Evolutionary conservation across 2,329 filamentous ascomycete species (phyloP), one percentile per base, ranked within the genome.

Genomic region (Alternaria ethzedia): DNA sequence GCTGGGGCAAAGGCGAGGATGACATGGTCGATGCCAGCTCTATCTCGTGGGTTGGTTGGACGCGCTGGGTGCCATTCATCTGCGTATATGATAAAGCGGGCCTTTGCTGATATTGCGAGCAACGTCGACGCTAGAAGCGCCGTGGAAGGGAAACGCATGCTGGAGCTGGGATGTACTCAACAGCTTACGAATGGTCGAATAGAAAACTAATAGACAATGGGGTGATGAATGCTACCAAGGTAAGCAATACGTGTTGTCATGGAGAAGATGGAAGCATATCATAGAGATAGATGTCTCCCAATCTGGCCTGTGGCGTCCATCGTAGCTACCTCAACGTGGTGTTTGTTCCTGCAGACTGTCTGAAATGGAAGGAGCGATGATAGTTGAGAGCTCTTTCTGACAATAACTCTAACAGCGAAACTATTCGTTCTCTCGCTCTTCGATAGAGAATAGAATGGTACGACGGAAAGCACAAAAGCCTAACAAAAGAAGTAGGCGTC

Each of bases 1-100:
- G 83, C 84, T 56, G 66, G 60, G 32, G 77, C 75, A 50, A 80
- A 80, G 7, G 78, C 75, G 32, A 80, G 66, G 32, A 79, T 65
- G 21, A 79, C 72, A 64, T 79, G 75, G 64, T 78, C 75, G 50
- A 80, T 75, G 52, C 75, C 77, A 7, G 78, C 78, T 63, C 70
- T 70, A 68, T 75, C 72, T 57, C 52, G 62, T 8, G 69, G 51
- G 9, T 64, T 66, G 8, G 64, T 72, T 12, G 77, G 77, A 20
- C 73, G 73, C 23, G 68, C 73, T 43, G 74, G 72, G 55, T 79
- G 76, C 75, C 74, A 79, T 68, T 79, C 69, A 51, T 78, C 76
- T 9, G 70, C 69, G 52, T 78, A 79, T 51, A 79, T 76, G 6
- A 76, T 51, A 61, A 77, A 78, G 13, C 75, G 73, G 61, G 69